Evolutionary conservation across 352 stramenopile genomes (phyloP).

Genomic region (Phytophthora podocarpi): DNA sequence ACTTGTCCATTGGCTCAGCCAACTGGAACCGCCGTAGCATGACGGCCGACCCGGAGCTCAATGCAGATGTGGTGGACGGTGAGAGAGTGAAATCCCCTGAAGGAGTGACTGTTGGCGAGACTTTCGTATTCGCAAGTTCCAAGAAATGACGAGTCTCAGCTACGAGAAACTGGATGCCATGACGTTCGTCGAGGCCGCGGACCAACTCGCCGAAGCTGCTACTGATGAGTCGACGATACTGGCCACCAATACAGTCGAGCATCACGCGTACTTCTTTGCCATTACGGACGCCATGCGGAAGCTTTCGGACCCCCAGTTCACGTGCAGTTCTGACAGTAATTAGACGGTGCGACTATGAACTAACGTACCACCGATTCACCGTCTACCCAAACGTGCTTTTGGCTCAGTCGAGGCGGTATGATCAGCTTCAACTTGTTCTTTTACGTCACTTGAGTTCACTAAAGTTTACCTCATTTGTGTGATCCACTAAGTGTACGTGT

Average conservation of each 20-base stretch:
- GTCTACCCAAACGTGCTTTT: too few relatives aligned
- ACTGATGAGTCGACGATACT: slow-evolving; percentile 21
- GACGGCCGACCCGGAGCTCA: slow-evolving; percentile 63
- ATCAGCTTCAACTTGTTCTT: too few relatives aligned
- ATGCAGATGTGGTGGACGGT: slow-evolving; percentile 52
- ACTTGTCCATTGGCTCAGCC: slow-evolving; percentile 49
- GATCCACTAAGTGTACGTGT: too few relatives aligned
- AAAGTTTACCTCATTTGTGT: too few relatives aligned
- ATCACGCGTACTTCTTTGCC: slow-evolving; percentile 6
- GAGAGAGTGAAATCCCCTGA: slow-evolving; percentile 31
- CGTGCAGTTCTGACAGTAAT: too few relatives aligned
- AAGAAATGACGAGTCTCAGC: slow-evolving; percentile 32
- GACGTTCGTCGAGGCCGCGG: slow-evolving; percentile 24
- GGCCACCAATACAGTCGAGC: not conserved
- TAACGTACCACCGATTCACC: too few relatives aligned
- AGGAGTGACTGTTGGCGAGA: slow-evolving; percentile 25
- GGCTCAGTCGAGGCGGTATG: too few relatives aligned
- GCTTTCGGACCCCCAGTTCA: slow-evolving; percentile 7
- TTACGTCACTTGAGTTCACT: too few relatives aligned
- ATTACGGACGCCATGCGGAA: slow-evolving; percentile 3
- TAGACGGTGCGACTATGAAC: too few relatives aligned
- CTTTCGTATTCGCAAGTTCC: slow-evolving; percentile 47
- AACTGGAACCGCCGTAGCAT: slow-evolving; percentile 61
- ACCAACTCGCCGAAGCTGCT: slow-evolving; percentile 25
- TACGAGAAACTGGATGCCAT: slow-evolving; percentile 15